A percentile compares a stretch with the other conserved stretches of the same genome.
Conservation (phyloP, 495 filamentous ascomycete genomes). For the Evansstolkia leycettana region DNA sequence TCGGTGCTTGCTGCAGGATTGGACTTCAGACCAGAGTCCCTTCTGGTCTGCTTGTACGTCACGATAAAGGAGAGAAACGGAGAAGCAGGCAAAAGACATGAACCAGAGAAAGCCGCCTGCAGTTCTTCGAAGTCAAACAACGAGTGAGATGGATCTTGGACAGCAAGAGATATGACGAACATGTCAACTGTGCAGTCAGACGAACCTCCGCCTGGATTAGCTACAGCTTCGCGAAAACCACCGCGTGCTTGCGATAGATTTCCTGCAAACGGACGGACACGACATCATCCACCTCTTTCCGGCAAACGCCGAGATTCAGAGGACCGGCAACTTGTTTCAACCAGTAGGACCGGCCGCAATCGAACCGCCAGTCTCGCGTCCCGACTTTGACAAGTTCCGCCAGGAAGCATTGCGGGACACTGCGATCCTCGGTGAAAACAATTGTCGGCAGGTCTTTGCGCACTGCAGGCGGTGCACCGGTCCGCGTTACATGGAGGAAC, state of each 20-base stretch:
- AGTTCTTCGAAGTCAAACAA: not conserved
- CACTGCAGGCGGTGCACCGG: not conserved
- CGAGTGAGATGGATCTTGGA: not conserved
- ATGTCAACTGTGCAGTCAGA: not conserved
- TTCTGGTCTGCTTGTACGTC: not conserved
- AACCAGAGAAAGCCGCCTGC: no score
- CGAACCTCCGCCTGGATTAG: not conserved
- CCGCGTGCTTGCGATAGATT: not conserved
- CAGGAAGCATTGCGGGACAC: not conserved
- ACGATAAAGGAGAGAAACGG: not conserved
- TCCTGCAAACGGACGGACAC: not conserved
- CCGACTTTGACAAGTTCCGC: constrained; percentile 1
- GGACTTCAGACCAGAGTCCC: not conserved
- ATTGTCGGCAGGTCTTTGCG: not conserved
- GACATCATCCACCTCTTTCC: not conserved
- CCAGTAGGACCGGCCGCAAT: constrained; percentile 1
- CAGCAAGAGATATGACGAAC: not conserved
- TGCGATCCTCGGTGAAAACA: constrained; percentile 1
- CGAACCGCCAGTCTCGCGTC: constrained; percentile 1
- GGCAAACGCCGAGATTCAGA: not conserved
- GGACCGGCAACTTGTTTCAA: constrained; percentile 1
- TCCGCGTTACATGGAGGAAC: not conserved
- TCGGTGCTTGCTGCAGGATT: no score
- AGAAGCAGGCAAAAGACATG: no score
- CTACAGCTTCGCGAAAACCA: not conserved